Conservation (phyloP, 192 early-diverging fungal species). For the Backusella parvicylindrica region DNA sequence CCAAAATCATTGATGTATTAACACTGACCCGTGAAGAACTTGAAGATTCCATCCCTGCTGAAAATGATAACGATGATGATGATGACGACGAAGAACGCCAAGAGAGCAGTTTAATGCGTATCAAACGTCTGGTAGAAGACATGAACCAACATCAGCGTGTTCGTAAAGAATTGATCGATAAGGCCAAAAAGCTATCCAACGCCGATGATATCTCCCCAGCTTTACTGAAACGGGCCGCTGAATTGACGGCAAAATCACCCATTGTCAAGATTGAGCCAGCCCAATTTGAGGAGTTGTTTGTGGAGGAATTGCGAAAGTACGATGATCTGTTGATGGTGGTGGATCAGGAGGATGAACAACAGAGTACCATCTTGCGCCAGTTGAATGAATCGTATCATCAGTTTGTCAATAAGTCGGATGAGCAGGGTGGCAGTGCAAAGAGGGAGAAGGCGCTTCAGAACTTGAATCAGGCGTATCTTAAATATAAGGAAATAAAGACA, state of each 20-base stretch:
- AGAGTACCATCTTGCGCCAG: slow-evolving; percentile 55
- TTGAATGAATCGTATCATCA: slow-evolving; percentile 63
- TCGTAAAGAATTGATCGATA: slow-evolving; percentile 55
- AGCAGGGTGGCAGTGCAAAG: slow-evolving; percentile 53
- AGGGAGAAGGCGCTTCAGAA: slow-evolving; percentile 76
- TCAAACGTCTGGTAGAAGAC: slow-evolving; percentile 16
- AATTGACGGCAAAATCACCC: slow-evolving; percentile 58
- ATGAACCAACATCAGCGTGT: slow-evolving; percentile 12
- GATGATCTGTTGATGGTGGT: slow-evolving; percentile 56
- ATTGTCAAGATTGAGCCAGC: slow-evolving; percentile 69
- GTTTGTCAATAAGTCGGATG: slow-evolving; percentile 63
- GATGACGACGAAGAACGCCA: not conserved
- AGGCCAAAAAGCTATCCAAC: slow-evolving; percentile 62
- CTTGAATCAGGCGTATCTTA: slow-evolving; percentile 71
- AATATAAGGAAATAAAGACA: slow-evolving; percentile 66
- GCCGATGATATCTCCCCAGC: slow-evolving; percentile 79
- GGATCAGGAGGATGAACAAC: slow-evolving; percentile 56
- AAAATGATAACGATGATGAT: not conserved
- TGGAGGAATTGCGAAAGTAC: slow-evolving; percentile 68
- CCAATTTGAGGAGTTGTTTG: slow-evolving; percentile 76
- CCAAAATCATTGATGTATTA: slow-evolving; percentile 56
- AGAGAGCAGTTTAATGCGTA: not conserved
- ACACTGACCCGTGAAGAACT: slow-evolving; percentile 30
- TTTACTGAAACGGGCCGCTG: slow-evolving; percentile 61
- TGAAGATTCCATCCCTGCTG: slow-evolving; percentile 28